Conservation (phyloP, 78 protist species). For the Dictyostelium discoideum region DNA sequence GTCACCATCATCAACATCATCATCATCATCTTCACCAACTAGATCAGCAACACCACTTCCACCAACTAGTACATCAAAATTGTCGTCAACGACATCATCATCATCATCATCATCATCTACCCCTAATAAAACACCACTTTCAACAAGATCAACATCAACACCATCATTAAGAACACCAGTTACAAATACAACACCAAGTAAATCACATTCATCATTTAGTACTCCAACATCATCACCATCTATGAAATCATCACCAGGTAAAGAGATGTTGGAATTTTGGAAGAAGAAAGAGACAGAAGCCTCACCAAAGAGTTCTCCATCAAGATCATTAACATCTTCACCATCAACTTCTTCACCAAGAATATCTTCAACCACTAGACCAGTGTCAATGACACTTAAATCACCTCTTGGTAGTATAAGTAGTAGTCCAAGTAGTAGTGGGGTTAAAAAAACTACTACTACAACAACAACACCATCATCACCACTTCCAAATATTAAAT, state of each 20-base stretch:
- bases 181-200: not conserved
- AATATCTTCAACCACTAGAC: not conserved
- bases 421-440: not conserved
- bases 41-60: not conserved
- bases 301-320: not conserved
- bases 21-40: not conserved
- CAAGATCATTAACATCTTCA: not conserved
- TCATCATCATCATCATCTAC: not conserved
- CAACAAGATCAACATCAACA: conserved; percentile 30
- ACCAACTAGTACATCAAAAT: not conserved
- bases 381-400: not conserved
- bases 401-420: not conserved
- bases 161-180: not conserved
- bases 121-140: not conserved
- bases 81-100: too few relatives aligned
- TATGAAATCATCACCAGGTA: not conserved
- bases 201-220: not conserved
- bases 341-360: conserved; percentile 2
- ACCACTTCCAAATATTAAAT: conserved; percentile 35
- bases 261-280: conserved; percentile 54
- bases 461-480: conserved; percentile 44
- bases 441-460: not conserved
- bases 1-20: not conserved
- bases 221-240: conserved; percentile 16
- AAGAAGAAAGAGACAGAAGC: conserved; percentile 36